Base-by-base conservation (phyloP, 2,329 filamentous ascomycete species). In the Fusarium begoniae region DNA sequence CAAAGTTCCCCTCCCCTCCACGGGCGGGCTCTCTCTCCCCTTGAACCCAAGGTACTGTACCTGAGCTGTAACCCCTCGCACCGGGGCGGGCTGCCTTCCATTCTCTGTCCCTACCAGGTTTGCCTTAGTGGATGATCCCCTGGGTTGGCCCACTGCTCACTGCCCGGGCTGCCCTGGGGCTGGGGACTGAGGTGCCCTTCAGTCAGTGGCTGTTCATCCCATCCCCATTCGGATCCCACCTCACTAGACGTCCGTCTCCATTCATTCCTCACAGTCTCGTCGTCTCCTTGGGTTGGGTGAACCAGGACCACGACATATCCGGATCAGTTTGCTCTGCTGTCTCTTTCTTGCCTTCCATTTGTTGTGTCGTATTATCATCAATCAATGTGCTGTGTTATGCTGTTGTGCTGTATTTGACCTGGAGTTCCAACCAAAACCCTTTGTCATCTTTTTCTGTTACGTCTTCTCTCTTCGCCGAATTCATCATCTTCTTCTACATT, bases 211-310 rank as follows among this genome's bases (percentile, higher is more conserved):
- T 64, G 72, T 77, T 77, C 75, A 65, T 77, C 75, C 66, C 70
- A 72, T 77, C 76, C 74, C 66, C 70, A 74, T 78, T 74, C 57
- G 69, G 72, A 70, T 70, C 63, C 69, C 70, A 72, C 63, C 47
- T 54, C 41, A 66, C 66, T 55, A 40, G 35, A 55, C 35, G 51
- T 28, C 51, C 24, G 69, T 75, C 63, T 74, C 65, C 70, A 75
- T 78, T 70, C 73, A 75, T 75, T 75, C 73, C 75, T 75, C 73
- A 60, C 67, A 35, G 32, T 35, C 14, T 35, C 18, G 51, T 35
- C 17, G 51, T 65, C 72, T 75, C 66, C 60, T 58, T 67, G 57
- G 51, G 69, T 63, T 67, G 57, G 51, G 69, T 67, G 68, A 72
- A 71, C 71, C 68, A 75, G 59, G 53, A 70, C 67, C 67, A 70